These are phyloP conservation scores for Pseudopyricularia javanii DNA, from an alignment of 2,329 filamentous ascomycete genomes.

Conservation along the genomic window DNA sequence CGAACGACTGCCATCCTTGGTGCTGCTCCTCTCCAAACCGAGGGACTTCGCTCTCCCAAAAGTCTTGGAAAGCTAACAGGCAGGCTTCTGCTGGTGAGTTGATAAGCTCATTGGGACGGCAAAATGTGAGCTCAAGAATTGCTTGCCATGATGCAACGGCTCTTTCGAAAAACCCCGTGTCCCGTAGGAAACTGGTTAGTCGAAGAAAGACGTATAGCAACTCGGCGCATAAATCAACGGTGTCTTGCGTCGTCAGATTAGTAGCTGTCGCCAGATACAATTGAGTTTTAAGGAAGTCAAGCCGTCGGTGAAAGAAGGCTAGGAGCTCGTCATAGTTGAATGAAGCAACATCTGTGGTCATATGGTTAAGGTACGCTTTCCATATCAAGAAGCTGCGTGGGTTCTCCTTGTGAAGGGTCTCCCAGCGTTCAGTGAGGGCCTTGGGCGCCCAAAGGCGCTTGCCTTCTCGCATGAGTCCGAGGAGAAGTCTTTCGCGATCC, in stretches of 20 bases:
- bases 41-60: conserved; percentile 78
- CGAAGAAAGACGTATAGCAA: conserved; percentile 63
- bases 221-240: conserved; percentile 19
- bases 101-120: conserved; percentile 31
- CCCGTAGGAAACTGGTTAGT: conserved; percentile 59
- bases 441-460: conserved; percentile 59
- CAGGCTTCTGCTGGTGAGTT: conserved; percentile 5
- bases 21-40: conserved; percentile 65
- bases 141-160: conserved; percentile 76
- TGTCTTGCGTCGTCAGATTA: conserved; percentile 3
- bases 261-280: conserved; percentile 2
- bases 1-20: conserved; percentile 55
- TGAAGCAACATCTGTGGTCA: conserved; percentile 52
- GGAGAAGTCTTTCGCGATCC: conserved; percentile 47
- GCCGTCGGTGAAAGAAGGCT: conserved; percentile 43
- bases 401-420: conserved; percentile 31
- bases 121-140: conserved; percentile 59
- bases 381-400: conserved; percentile 53
- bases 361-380: conserved; percentile 60
- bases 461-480: conserved; percentile 63
- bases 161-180: conserved; percentile 68
- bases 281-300: conserved; percentile 24
- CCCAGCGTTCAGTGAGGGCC: conserved; percentile 53
- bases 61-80: conserved; percentile 46
- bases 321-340: conserved; percentile 60